A percentile compares a stretch with the other conserved stretches of the same genome.
phyloP scores from a whole-genome alignment of 345 rosid species.

The Populus davidiana region DNA sequence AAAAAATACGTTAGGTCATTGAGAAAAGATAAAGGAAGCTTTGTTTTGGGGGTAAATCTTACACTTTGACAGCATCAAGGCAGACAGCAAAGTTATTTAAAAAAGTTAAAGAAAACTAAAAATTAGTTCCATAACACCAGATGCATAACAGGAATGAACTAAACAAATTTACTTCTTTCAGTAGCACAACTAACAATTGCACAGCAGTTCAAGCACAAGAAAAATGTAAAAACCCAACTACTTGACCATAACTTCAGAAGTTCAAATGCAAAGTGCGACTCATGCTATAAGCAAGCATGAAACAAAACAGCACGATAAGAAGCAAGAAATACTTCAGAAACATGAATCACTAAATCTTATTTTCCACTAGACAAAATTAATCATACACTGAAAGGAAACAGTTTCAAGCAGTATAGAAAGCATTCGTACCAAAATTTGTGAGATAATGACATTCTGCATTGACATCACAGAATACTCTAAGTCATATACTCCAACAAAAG shows the following conservation, averaged over 20 bases:
- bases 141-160: neutral
- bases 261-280: neutral
- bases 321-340: neutral
- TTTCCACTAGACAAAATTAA: slow-evolving; percentile 14
- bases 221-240: neutral
- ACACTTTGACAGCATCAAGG: neutral
- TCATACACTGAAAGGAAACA: slow-evolving; percentile 10
- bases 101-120: neutral
- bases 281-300: neutral
- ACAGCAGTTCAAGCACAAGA: neutral
- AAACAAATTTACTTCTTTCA: neutral
- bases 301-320: neutral
- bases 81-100: slow-evolving; percentile 17
- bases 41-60: neutral
- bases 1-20: neutral
- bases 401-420: slow-evolving; percentile 9
- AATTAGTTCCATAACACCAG: neutral
- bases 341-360: slow-evolving; percentile 14
- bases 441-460: slow-evolving; percentile 13
- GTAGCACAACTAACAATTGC: neutral
- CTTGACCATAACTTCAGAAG: neutral
- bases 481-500: slow-evolving; percentile 16
- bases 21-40: neutral
- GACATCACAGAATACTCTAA: slow-evolving; percentile 1
- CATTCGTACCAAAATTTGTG: slow-evolving; percentile 14